Percentiles rank a stretch among this genome's conserved stretches.
Evolutionary conservation across 768 basidiomycete genomes (phyloP).

Genomic region (Tephrocybe sp.): DNA sequence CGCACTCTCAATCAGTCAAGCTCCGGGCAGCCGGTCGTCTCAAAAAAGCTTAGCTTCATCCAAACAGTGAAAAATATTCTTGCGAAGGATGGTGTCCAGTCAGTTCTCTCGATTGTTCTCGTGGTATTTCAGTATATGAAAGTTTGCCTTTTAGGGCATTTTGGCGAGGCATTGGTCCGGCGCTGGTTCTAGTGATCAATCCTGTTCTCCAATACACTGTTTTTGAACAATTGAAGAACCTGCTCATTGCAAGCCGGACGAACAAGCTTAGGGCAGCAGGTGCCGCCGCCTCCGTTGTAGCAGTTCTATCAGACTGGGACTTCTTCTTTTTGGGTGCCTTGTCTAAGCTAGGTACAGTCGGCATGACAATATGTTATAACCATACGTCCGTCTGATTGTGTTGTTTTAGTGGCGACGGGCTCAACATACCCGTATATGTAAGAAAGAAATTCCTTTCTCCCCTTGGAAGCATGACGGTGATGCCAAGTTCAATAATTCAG

Average conservation of each 20-base stretch:
- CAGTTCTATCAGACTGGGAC: slow-evolving; percentile 77
- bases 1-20: slow-evolving; percentile 43
- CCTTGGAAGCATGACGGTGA: too few species aligned
- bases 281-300: slow-evolving; percentile 40
- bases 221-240: slow-evolving; percentile 94
- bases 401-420: slow-evolving; percentile 44
- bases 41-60: slow-evolving; percentile 56
- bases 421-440: slow-evolving; percentile 52
- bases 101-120: slow-evolving; percentile 10
- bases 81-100: slow-evolving; percentile 66
- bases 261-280: slow-evolving; percentile 49
- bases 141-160: slow-evolving; percentile 57
- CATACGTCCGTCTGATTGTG: background rate
- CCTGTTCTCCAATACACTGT: slow-evolving; percentile 94
- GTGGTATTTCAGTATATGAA: background rate
- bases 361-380: background rate
- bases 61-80: slow-evolving; percentile 72
- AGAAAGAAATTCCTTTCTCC: too few species aligned
- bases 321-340: slow-evolving; percentile 94
- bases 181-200: slow-evolving; percentile 91
- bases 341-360: slow-evolving; percentile 74
- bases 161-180: slow-evolving; percentile 92
- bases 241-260: slow-evolving; percentile 64
- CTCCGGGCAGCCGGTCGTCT: slow-evolving; percentile 27
- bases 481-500: too few species aligned